These are phyloP conservation scores for Cladophialophora chaetospira DNA, from an alignment of 2,329 filamentous ascomycete genomes.

Conservation along the genomic window DNA sequence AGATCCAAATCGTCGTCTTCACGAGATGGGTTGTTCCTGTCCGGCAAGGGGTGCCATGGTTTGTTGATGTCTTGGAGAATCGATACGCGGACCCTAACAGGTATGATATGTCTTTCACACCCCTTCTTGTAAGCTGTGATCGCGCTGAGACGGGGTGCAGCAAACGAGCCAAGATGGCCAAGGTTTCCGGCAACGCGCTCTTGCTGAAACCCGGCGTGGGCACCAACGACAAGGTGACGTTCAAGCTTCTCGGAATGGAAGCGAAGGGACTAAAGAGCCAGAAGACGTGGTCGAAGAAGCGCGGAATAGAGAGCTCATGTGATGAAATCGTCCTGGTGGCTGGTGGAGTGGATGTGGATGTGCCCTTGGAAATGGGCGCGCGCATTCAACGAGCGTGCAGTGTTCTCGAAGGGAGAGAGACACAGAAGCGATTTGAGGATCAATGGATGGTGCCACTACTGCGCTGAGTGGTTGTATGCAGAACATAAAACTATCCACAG, in stretches of 20 bases:
- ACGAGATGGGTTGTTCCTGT: constrained; percentile 1
- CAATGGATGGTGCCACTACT: not conserved
- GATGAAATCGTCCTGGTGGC: not conserved
- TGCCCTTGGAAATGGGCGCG: constrained; percentile 2
- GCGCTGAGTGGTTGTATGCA: too few relatives aligned
- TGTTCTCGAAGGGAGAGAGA: not conserved
- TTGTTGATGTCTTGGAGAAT: constrained; percentile 1
- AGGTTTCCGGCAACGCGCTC: constrained; percentile 1
- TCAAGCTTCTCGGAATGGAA: not conserved
- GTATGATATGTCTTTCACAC: not conserved
- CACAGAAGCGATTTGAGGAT: constrained; percentile 1
- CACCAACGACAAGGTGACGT: not conserved
- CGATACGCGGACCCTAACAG: not conserved
- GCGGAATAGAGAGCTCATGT: constrained; percentile 3
- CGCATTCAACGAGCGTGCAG: not conserved
- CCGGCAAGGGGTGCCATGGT: not conserved
- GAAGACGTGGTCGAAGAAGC: constrained; percentile 6
- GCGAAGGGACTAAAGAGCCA: constrained; percentile 1
- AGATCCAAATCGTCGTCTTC: constrained; percentile 1
- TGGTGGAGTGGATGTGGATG: not conserved
- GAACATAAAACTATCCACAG: too few relatives aligned
- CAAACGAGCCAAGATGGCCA: constrained; percentile 2
- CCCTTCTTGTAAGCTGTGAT: not conserved
- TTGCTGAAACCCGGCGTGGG: not conserved
- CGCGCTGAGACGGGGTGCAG: too few relatives aligned